These are phyloP conservation scores for Astraeus odoratus DNA, from an alignment of 768 basidiomycete species.

Conservation along the genomic window DNA sequence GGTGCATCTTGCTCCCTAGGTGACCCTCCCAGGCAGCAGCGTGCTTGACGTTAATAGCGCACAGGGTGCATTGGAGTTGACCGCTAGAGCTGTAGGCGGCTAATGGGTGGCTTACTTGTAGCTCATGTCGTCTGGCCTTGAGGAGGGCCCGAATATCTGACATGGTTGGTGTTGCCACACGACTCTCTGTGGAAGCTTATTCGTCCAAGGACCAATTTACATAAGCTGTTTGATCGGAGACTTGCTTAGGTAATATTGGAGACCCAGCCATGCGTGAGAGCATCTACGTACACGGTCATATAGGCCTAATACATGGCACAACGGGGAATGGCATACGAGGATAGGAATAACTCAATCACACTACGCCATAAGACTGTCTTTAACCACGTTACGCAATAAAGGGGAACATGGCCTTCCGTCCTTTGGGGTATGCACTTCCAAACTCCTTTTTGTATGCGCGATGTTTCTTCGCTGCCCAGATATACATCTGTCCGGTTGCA, in stretches of 20 bases:
- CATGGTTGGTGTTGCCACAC: slow-evolving; percentile 34
- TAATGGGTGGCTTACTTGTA: slow-evolving; percentile 63
- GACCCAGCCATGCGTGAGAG: too few species aligned
- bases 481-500: slow-evolving; percentile 59
- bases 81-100: slow-evolving; percentile 62
- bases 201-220: too few species aligned
- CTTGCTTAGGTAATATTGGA: too few species aligned
- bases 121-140: slow-evolving; percentile 76
- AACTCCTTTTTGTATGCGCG: slow-evolving; percentile 88
- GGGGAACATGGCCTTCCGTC: slow-evolving; percentile 75
- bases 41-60: slow-evolving; percentile 59
- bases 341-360: too few species aligned
- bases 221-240: too few species aligned
- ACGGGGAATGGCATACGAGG: too few species aligned
- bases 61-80: slow-evolving; percentile 64
- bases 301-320: too few species aligned
- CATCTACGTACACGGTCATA: too few species aligned
- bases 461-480: slow-evolving; percentile 93
- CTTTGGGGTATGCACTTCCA: slow-evolving; percentile 72
- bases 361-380: too few species aligned
- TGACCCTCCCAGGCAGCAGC: slow-evolving; percentile 86
- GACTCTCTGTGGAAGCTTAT: too few species aligned
- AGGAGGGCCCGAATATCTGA: slow-evolving; percentile 77
- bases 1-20: slow-evolving; percentile 73
- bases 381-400: slow-evolving; percentile 37